Percentiles rank a stretch among this genome's conserved stretches.
phyloP scores from a whole-genome alignment of 768 basidiomycete species.

The Candolleomyces aberdarensis region DNA sequence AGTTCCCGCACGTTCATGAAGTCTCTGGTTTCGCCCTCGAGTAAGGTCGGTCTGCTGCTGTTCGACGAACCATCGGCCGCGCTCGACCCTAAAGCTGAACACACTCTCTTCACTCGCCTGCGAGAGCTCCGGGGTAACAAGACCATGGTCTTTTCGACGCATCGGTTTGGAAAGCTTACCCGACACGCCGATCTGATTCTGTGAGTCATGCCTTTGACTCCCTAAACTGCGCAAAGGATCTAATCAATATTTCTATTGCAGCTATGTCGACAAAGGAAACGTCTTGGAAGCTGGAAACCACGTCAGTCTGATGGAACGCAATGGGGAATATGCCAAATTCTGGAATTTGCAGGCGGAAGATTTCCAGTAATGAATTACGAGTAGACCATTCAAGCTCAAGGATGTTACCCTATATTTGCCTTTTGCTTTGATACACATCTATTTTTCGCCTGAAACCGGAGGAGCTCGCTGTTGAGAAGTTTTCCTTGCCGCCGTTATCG shows the following conservation, averaged over 20 bases:
- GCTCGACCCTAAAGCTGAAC: constrained; percentile 73
- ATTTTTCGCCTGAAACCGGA: too few relatives aligned
- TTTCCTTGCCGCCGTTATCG: too few relatives aligned
- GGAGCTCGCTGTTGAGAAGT: too few relatives aligned
- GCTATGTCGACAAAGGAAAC: constrained; percentile 65
- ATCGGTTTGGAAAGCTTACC: constrained; percentile 68
- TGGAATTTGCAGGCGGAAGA: constrained; percentile 75
- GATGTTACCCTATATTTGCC: too few relatives aligned
- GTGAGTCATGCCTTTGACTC: constrained; percentile 29
- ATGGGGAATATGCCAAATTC: constrained; percentile 69
- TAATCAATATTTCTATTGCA: constrained; percentile 18
- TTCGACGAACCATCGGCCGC: constrained; percentile 76
- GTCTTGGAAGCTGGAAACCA: constrained; percentile 70
- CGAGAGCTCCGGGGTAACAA: constrained; percentile 66
- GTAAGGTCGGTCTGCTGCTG: constrained; percentile 53
- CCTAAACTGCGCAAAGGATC: constrained; percentile 1
- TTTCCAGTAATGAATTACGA: constrained; percentile 37
- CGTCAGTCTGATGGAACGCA: constrained; percentile 45
- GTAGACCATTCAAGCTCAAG: too few relatives aligned
- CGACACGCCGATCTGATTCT: constrained; percentile 69
- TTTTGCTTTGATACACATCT: too few relatives aligned
- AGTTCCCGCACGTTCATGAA: constrained; percentile 72
- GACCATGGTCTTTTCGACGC: constrained; percentile 81
- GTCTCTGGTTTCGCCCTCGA: constrained; percentile 44
- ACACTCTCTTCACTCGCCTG: constrained; percentile 70